Evolutionary conservation across 2,329 filamentous ascomycete genomes (phyloP).

Genomic region (Microascus cirrosus): DNA sequence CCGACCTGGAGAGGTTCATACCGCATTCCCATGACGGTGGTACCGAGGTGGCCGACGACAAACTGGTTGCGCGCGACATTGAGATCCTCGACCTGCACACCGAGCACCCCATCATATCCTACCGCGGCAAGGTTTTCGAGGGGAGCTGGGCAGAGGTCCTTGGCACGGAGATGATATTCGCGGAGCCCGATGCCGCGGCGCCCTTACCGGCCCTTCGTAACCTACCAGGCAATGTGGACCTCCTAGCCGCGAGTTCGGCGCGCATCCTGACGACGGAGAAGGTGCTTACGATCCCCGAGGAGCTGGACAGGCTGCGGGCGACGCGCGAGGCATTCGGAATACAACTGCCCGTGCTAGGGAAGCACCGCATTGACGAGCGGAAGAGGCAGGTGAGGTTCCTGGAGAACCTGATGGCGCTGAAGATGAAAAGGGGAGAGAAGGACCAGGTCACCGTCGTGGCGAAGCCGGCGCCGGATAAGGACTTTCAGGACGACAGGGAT

Average conservation of each 20-base stretch:
- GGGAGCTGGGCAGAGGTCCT: slow-evolving; percentile 75
- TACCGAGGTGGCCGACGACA: slow-evolving; percentile 5
- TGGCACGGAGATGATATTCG: slow-evolving; percentile 74
- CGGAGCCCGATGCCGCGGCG: slow-evolving; percentile 25
- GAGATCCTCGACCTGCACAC: slow-evolving; percentile 81
- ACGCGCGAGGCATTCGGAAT: slow-evolving; percentile 26
- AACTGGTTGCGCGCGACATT: slow-evolving; percentile 30
- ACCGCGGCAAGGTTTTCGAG: slow-evolving; percentile 66
- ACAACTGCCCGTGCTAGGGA: slow-evolving; percentile 28
- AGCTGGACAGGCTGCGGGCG: slow-evolving; percentile 25
- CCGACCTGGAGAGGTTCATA: background rate
- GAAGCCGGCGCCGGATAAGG: slow-evolving; percentile 26
- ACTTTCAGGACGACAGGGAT: slow-evolving; percentile 27
- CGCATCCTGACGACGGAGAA: slow-evolving; percentile 59
- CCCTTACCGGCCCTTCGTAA: slow-evolving; percentile 34
- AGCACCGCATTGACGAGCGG: slow-evolving; percentile 34
- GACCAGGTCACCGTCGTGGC: slow-evolving; percentile 55
- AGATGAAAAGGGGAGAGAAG: slow-evolving; percentile 50
- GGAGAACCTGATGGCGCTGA: slow-evolving; percentile 53
- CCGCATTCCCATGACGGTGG: background rate
- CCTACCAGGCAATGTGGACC: slow-evolving; percentile 50
- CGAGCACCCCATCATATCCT: slow-evolving; percentile 64
- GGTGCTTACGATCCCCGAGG: slow-evolving; percentile 31
- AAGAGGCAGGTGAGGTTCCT: slow-evolving; percentile 46
- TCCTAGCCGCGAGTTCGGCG: slow-evolving; percentile 59